These are phyloP conservation scores for Puccinia hordei DNA, from an alignment of 1,284 basidiomycete genomes.

Conservation along the genomic window DNA sequence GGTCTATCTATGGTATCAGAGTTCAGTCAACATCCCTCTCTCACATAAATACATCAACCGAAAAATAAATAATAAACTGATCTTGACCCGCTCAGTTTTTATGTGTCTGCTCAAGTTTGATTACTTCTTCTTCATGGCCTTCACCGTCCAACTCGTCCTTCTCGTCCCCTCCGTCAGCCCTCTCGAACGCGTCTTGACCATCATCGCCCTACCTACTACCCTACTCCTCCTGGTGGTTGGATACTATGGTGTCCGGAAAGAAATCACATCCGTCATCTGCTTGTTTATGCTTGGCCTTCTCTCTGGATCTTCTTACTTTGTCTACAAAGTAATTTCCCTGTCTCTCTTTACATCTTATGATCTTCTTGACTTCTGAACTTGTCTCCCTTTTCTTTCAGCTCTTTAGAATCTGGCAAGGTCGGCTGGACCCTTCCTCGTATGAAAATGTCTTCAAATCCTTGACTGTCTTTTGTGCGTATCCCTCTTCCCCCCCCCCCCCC, in stretches of 20 bases:
- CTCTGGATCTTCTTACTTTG: slow-evolving; percentile 27
- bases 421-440: background rate
- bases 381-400: background rate
- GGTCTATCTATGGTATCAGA: slow-evolving; percentile 41
- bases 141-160: slow-evolving; percentile 42
- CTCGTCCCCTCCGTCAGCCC: slow-evolving; percentile 23
- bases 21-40: background rate
- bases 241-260: slow-evolving; percentile 23
- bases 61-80: background rate
- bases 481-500: background rate
- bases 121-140: slow-evolving; percentile 45
- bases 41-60: background rate
- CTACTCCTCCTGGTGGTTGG: slow-evolving; percentile 18
- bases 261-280: background rate
- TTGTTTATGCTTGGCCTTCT: slow-evolving; percentile 22
- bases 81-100: background rate
- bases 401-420: slow-evolving; percentile 41
- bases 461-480: slow-evolving; percentile 44
- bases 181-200: slow-evolving; percentile 23
- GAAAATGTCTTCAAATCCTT: slow-evolving; percentile 42
- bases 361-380: background rate
- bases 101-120: slow-evolving; percentile 45
- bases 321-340: slow-evolving; percentile 30
- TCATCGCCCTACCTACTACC: slow-evolving; percentile 33
- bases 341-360: background rate